Evolutionary conservation across 2,329 filamentous ascomycete genomes (phyloP).

Genomic region (Fusarium duplospermum): DNA sequence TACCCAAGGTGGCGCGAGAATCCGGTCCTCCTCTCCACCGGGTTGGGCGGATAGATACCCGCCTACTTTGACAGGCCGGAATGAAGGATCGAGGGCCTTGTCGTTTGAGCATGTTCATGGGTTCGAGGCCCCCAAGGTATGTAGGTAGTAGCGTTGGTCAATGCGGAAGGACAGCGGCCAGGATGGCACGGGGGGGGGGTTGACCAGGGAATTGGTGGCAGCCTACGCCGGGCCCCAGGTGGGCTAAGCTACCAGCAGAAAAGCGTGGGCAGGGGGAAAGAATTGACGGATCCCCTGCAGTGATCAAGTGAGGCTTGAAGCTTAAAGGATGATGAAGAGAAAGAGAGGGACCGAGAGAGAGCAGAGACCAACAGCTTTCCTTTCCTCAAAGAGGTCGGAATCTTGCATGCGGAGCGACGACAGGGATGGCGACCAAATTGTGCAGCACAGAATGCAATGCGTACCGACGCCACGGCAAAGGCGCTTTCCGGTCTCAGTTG

Average conservation of each 20-base stretch:
- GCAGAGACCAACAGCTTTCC: not conserved
- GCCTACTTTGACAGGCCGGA: constrained; percentile 34
- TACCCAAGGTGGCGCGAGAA: constrained; percentile 31
- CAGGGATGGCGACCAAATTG: not conserved
- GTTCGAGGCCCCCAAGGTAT: not conserved
- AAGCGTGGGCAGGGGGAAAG: constrained; percentile 8
- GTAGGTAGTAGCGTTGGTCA: constrained; percentile 10
- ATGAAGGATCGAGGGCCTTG: constrained; percentile 5
- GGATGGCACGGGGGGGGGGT: constrained; percentile 15
- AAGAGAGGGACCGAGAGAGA: not conserved
- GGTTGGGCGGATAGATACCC: constrained; percentile 39
- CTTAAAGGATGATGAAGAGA: not conserved
- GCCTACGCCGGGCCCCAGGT: not conserved
- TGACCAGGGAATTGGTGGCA: constrained; percentile 8
- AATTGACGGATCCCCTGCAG: constrained; percentile 1
- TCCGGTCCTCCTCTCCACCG: constrained; percentile 18
- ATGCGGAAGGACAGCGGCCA: constrained; percentile 8
- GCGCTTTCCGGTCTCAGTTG: constrained; percentile 1
- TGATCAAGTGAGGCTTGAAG: constrained; percentile 9
- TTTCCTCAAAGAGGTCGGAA: not conserved
- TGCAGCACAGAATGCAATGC: not conserved
- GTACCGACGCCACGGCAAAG: constrained; percentile 4
- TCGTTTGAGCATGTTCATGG: constrained; percentile 9
- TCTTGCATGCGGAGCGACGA: not conserved
- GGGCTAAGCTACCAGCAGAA: not conserved